Base-by-base conservation (phyloP, 305 asterid genomes). In the Ilex paraguariensis region DNA sequence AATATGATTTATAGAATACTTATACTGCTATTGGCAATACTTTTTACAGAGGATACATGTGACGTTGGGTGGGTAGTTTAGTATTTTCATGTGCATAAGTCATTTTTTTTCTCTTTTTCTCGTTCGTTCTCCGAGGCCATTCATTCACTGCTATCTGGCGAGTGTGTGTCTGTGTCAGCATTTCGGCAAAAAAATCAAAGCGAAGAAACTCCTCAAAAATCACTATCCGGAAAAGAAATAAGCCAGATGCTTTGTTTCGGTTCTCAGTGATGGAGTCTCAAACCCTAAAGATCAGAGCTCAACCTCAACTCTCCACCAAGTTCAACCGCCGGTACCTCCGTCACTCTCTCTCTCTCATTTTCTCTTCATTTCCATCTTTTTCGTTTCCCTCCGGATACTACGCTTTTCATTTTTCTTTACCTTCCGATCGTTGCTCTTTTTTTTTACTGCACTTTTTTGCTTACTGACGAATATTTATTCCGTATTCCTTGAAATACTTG, bases 251-350 rank as follows among this genome's bases (percentile, higher is more conserved):
- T 45, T 8, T 45, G 50, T 45, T 45, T 45, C 50, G 13, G 11
- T 2, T 45, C 50, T 45, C 50, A 13, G 2, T 1, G 50, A 45
- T 45, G 50, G 13, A 11, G 53, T n/a, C 13, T 49, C 13, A 49
- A 49, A 49, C 53, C 53, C 53, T 49, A 49, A n/a, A 7, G 53
- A 49, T 49, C 53, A 12, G 53, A 49, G 53, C 53, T 49, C 16
- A 4, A 49, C 53, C 15, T 11, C 53, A n/a, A 5, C 53, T 49
- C 14, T 49, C 53, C 53, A 1, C 53, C 53, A 49, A 5, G 16
- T 12, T n/a, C 53, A 5, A 49, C 53, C 53, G 4, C 15, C 53
- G 53, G 53, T 49, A 49, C 14, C 13, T 49, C 53, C 50, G 13
- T 45, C 50, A 7, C 53, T 49, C 53, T 49, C 13, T 49, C 10